Evolutionary conservation across 73 alveolate genomes (phyloP).

Genomic region (Paramecium sexaurelia): DNA sequence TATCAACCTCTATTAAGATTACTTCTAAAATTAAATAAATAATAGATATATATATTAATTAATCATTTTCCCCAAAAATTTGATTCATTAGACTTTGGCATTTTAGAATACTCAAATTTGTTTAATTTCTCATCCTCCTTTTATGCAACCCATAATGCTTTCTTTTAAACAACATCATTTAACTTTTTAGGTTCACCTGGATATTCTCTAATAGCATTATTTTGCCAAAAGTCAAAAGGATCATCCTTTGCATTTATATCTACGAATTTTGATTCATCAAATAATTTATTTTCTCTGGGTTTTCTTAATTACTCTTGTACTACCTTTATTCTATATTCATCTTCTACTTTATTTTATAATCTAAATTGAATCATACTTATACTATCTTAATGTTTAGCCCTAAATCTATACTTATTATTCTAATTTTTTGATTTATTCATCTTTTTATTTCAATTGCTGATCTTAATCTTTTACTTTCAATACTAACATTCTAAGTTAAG

Average conservation of each 20-base stretch:
- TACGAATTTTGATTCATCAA: conserved; percentile 27
- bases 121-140: too few relatives aligned
- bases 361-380: neutral
- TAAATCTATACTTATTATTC: neutral
- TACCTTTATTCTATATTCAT: conserved; percentile 46
- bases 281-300: conserved; percentile 3
- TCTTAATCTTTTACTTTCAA: conserved; percentile 42
- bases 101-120: too few relatives aligned
- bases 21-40: too few relatives aligned
- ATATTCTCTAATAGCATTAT: conserved; percentile 7
- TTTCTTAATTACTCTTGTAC: conserved; percentile 39
- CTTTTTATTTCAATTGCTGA: neutral
- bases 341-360: conserved; percentile 45
- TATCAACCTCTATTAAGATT: neutral
- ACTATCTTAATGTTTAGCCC: conserved; percentile 16
- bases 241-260: conserved; percentile 34
- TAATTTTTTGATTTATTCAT: neutral
- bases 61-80: neutral
- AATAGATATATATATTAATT: neutral
- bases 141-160: conserved; percentile 20
- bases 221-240: conserved; percentile 57
- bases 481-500: conserved; percentile 9
- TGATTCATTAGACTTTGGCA: neutral
- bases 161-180: conserved; percentile 10
- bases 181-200: conserved; percentile 50